Evolutionary conservation across 1,139 yeast genomes (phyloP).

Genomic region (Zygosaccharomyces sapae): DNA sequence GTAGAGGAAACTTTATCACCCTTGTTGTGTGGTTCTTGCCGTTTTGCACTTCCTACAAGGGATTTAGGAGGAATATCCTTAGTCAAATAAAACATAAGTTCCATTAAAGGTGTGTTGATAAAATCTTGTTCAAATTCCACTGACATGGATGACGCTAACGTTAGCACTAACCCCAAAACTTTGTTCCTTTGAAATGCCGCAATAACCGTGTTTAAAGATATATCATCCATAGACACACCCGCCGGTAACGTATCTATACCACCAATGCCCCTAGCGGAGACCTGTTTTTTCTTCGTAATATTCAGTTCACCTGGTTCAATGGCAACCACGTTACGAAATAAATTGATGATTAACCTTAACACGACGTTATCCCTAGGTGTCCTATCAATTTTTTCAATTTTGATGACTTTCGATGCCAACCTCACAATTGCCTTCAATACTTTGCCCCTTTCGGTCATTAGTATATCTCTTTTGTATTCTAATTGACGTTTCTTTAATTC

Average conservation of each 20-base stretch:
- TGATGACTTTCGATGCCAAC: slow-evolving; percentile 62
- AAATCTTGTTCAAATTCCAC: slow-evolving; percentile 57
- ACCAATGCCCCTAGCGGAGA: slow-evolving; percentile 37
- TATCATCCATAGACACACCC: slow-evolving; percentile 58
- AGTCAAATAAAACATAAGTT: slow-evolving; percentile 60
- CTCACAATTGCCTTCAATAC: slow-evolving; percentile 68
- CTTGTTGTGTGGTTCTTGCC: not conserved
- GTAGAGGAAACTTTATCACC: slow-evolving; percentile 2
- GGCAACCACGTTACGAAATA: slow-evolving; percentile 69
- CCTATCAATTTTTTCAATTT: slow-evolving; percentile 52
- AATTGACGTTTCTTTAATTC: slow-evolving; percentile 63
- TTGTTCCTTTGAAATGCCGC: slow-evolving; percentile 58
- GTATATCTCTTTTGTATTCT: slow-evolving; percentile 63
- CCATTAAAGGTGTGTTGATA: slow-evolving; percentile 63
- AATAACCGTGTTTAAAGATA: slow-evolving; percentile 58
- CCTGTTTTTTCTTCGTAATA: slow-evolving; percentile 41
- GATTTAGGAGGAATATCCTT: slow-evolving; percentile 47
- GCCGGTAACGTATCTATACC: slow-evolving; percentile 48
- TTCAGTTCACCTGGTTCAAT: slow-evolving; percentile 66
- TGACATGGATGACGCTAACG: slow-evolving; percentile 63
- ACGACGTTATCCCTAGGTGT: slow-evolving; percentile 70
- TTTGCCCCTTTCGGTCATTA: slow-evolving; percentile 56
- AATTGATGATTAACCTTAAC: slow-evolving; percentile 63
- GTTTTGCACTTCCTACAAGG: slow-evolving; percentile 11
- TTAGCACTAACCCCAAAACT: slow-evolving; percentile 65